Evolutionary conservation across 2,329 filamentous ascomycete genomes (phyloP).

Genomic region (Cercospora sp.): DNA sequence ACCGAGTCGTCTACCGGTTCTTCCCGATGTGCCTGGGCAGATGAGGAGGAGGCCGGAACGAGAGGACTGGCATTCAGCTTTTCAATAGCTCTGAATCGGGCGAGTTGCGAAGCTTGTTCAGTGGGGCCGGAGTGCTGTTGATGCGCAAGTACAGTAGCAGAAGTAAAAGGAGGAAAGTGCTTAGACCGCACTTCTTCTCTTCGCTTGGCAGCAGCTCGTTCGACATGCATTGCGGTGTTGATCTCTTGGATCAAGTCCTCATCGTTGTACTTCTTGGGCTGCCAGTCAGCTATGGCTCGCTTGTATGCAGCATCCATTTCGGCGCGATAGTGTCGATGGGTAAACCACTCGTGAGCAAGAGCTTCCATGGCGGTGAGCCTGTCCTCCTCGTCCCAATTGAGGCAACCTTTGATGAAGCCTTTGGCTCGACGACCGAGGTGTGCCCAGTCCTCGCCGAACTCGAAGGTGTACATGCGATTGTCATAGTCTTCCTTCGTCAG

Average conservation of each 20-base stretch:
- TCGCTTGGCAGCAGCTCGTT: conserved; percentile 2
- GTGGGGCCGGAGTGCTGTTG: conserved; percentile 1
- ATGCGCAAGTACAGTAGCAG: neutral
- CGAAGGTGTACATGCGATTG: conserved; percentile 23
- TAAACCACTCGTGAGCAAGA: conserved; percentile 59
- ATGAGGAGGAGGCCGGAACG: conserved; percentile 1
- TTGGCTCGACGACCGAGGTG: conserved; percentile 46
- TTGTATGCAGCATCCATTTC: conserved; percentile 55
- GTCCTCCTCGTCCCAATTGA: conserved; percentile 51
- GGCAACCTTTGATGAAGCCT: conserved; percentile 55
- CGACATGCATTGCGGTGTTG: conserved; percentile 22
- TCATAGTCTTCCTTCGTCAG: conserved; percentile 49
- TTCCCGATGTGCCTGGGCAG: neutral
- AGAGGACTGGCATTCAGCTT: conserved; percentile 9
- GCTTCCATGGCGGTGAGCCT: conserved; percentile 58
- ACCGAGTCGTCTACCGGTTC: neutral
- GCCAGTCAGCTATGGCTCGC: conserved; percentile 53
- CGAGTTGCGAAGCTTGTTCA: neutral
- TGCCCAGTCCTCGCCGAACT: conserved; percentile 41
- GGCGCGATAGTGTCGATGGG: conserved; percentile 49
- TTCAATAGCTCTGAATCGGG: neutral
- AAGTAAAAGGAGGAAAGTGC: conserved; percentile 14
- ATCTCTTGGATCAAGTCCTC: conserved; percentile 23
- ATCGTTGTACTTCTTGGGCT: conserved; percentile 36
- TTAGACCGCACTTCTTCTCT: conserved; percentile 14